phyloP scores from a whole-genome alignment of 2,329 filamentous ascomycete genomes.

The Neonectria neomacrospora region DNA sequence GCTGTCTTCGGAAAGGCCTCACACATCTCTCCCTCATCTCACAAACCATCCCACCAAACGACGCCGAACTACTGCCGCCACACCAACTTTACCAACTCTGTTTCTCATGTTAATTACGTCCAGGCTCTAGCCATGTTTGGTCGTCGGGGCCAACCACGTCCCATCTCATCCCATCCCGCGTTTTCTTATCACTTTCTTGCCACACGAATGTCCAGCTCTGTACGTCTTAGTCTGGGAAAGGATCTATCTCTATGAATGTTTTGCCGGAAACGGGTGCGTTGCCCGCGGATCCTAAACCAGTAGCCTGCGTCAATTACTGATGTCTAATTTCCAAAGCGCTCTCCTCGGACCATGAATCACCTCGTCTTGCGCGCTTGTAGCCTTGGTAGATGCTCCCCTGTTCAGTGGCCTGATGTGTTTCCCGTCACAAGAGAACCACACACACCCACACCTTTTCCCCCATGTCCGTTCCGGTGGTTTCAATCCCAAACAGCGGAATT shows the following conservation, averaged over 20 bases:
- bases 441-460: not conserved
- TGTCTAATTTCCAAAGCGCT: conserved; percentile 31
- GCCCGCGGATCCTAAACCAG: conserved; percentile 7
- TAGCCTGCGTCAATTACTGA: conserved; percentile 4
- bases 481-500: conserved; percentile 15
- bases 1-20: conserved; percentile 6
- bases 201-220: conserved; percentile 12
- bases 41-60: not conserved
- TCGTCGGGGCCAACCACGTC: conserved; percentile 9
- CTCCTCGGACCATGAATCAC: conserved; percentile 12
- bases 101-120: conserved; percentile 4
- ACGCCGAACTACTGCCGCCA: conserved; percentile 1
- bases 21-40: not conserved
- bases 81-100: conserved; percentile 1
- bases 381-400: conserved; percentile 19
- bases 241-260: conserved; percentile 13
- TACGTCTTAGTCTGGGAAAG: not conserved
- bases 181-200: not conserved
- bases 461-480: conserved; percentile 19
- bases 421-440: conserved; percentile 7
- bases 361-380: not conserved
- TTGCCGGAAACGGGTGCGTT: conserved; percentile 18
- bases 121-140: conserved; percentile 11
- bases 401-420: conserved; percentile 25
- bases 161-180: not conserved